Evolutionary conservation across 1,284 basidiomycete genomes (phyloP).

Genomic region (Agaricales sp.): DNA sequence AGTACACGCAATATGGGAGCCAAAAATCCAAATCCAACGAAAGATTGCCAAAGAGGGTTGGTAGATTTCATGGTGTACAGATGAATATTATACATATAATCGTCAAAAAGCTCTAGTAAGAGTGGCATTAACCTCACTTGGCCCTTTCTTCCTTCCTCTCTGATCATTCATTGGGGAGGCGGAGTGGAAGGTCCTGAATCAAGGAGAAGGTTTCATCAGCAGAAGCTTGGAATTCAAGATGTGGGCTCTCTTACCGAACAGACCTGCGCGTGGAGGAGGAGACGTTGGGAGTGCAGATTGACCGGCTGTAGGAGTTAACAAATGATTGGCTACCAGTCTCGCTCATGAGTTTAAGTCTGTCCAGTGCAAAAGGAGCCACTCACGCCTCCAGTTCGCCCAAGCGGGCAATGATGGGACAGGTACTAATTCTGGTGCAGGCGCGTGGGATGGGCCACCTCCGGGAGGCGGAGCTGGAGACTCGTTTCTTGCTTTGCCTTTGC

Average conservation of each 20-base stretch:
- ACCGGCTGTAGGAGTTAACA: conserved; percentile 35
- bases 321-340: conserved; percentile 40
- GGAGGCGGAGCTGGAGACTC: conserved; percentile 21
- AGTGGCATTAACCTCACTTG: too few relatives aligned
- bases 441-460: conserved; percentile 25
- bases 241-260: conserved; percentile 53
- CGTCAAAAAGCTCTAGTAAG: too few relatives aligned
- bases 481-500: conserved; percentile 27
- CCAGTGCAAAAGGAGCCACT: conserved; percentile 16
- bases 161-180: background rate
- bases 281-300: conserved; percentile 25
- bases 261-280: conserved; percentile 40
- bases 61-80: too few relatives aligned
- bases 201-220: too few relatives aligned
- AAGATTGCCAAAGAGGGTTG: too few relatives aligned
- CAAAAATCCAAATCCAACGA: too few relatives aligned
- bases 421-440: conserved; percentile 29
- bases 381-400: conserved; percentile 73
- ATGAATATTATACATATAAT: too few relatives aligned
- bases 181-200: background rate
- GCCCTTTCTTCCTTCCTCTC: too few relatives aligned
- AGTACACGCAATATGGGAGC: too few relatives aligned
- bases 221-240: too few relatives aligned
- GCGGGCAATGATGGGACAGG: conserved; percentile 43
- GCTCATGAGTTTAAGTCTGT: too few relatives aligned